Conservation (phyloP, 257 asterid species). For the Sherardia arvensis region DNA sequence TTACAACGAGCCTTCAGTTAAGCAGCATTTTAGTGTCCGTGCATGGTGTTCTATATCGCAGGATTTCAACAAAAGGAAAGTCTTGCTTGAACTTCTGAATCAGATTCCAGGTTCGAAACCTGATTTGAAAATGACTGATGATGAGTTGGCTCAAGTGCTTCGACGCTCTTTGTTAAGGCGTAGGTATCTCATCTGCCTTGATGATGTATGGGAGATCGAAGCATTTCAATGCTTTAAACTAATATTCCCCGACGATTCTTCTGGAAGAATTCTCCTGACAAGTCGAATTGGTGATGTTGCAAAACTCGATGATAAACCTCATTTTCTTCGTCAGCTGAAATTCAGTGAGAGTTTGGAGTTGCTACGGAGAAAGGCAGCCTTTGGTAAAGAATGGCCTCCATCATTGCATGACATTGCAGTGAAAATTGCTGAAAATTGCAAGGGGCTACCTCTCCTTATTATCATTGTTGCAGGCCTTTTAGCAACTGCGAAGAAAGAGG, state of each 20-base stretch:
- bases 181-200: background rate
- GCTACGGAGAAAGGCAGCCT: background rate
- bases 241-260: background rate
- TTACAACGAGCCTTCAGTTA: background rate
- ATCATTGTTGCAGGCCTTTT: background rate
- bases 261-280: background rate
- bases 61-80: background rate
- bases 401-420: background rate
- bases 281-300: background rate
- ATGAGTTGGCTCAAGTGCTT: background rate
- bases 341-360: background rate
- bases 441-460: background rate
- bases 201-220: background rate
- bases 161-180: background rate
- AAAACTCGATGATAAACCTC: background rate
- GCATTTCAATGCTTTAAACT: background rate
- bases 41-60: background rate
- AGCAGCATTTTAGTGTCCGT: background rate
- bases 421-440: background rate
- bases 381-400: background rate
- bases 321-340: background rate
- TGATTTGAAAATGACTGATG: background rate
- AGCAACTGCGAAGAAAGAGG: background rate
- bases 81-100: background rate
- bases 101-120: background rate